Evolutionary conservation across 768 basidiomycete genomes (phyloP), one percentile per base, ranked within the genome.

Genomic region (Suillus paluster): DNA sequence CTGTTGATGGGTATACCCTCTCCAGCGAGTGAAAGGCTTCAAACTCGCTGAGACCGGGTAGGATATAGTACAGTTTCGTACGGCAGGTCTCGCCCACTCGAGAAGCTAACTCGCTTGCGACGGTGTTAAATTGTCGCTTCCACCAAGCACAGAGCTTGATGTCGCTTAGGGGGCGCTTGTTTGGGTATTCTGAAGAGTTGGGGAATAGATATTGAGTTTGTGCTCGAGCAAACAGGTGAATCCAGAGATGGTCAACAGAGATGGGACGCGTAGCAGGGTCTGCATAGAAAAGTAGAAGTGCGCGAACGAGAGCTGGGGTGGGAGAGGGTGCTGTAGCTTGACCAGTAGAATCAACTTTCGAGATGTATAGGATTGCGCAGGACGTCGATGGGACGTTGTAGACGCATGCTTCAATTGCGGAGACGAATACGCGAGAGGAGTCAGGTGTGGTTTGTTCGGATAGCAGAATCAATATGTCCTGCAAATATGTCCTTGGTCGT

Each of bases 121-220:
- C 86, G 27, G 81, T 78, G 58, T 84, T 81, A 53, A 96, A 74
- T 33, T 92, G 80, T 23, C 84, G 82, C 73, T 89, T 92, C 97
- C 97, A 99, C 97, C 97, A 99, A 42, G 81, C 86, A 71, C 94
- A 94, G 3, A 99, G 83, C 69, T 84, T 82, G 48, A 88, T 79
- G 71, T 98, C 97, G 48, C 84, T 82, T 58, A 97, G 75, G 2
- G 91, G 88, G 19, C 77, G 83, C 75, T 98, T 98, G 2, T 85
- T 85, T 3, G 75, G 58, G 65, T 81, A 86, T 21, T 92, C 87
- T 4, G 84, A 78, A 11, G 92, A 94, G 72, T 95, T 95, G 1
- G 96, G 91, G 75, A 99, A 99, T 55, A 99, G 81, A 72, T 99
- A 99, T 74, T 98, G 96, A 39, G 76, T 80, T 75, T 98, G 96